Evolutionary conservation across 75 land plant species (phyloP), one percentile per base, ranked within the genome.

Genomic region (Picea sitchensis): DNA sequence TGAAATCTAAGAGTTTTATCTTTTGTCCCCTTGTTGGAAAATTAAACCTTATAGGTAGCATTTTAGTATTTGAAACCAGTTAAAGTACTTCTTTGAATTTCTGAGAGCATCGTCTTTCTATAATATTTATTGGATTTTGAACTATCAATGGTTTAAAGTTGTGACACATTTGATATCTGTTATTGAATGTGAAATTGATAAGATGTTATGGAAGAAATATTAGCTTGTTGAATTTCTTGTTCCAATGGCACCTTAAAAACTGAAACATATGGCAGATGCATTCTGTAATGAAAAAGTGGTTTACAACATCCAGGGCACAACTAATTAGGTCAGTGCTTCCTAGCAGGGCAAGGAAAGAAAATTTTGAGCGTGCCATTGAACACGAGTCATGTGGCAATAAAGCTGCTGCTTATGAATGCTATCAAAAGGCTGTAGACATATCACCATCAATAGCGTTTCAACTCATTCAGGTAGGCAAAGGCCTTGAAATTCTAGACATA

Each of bases 381-480:
- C 94, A 92, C 82, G 99, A 94, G 83, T 71, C 90, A 23, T 80
- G 86, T 82, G 99, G 99, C 38, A 96, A 96, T 84, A 73, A 84
- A 80, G 59, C 87, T 76, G 99, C 93, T 72, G 99, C 99, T 41
- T 90, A 85, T 80, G 99, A 96, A 59, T 94, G 87, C 85, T 96
- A 92, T 65, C 98, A 92, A 76, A 96, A 92, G 76, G 97, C 99
- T 82, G 95, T 96, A 78, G 99, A 96, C 65, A 94, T 96, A 47
- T 91, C 99, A 62, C 99, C 99, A 61, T 76, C 86, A 76, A 85
- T 96, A 65, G 99, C 99, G 2, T 82, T 79, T 78, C 87, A 89
- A 61, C 91, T 96, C 64, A 94, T 96, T 31, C 85, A 88, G 95
- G 99, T 96, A 81, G 23, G 57, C 15, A 60, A 69, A 23, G 15